Percentiles rank a stretch among this genome's conserved stretches.
phyloP scores from a whole-genome alignment of 2,329 filamentous ascomycete species.

The Aspergillus proliferans region DNA sequence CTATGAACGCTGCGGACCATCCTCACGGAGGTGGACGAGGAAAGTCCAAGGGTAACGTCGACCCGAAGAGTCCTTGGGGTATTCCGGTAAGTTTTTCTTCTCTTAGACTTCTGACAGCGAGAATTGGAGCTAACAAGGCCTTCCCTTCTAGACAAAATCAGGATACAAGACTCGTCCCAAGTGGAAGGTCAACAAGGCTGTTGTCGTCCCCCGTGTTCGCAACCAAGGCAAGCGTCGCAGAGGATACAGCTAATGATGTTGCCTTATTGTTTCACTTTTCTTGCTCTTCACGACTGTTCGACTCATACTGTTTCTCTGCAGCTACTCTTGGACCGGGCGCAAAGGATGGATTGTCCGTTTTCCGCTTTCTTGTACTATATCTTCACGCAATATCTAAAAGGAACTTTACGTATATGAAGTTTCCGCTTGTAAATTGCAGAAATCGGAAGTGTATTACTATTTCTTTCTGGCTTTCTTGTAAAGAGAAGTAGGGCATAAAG shows the following conservation, averaged over 20 bases:
- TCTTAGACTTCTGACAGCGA: background rate
- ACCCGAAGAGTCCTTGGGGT: conserved; percentile 95
- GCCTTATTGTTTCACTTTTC: conserved; percentile 3
- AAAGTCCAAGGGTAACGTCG: conserved; percentile 97
- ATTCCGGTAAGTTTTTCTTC: conserved; percentile 63
- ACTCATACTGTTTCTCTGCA: conserved; percentile 1
- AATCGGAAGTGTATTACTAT: background rate
- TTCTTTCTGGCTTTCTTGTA: background rate
- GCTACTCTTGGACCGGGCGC: background rate
- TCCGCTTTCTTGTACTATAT: conserved; percentile 14
- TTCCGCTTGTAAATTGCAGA: too few relatives aligned
- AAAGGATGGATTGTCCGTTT: conserved; percentile 2
- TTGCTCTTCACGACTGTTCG: conserved; percentile 1
- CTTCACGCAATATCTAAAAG: background rate
- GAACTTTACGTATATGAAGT: too few relatives aligned
- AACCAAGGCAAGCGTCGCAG: conserved; percentile 85
- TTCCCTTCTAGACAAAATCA: conserved; percentile 43
- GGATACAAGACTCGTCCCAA: conserved; percentile 84
- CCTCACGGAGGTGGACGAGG: conserved; percentile 98
- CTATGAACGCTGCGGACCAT: conserved; percentile 98
- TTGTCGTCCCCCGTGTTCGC: conserved; percentile 73
- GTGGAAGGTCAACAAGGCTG: conserved; percentile 84
- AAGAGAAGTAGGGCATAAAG: too few relatives aligned
- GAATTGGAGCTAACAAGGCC: conserved; percentile 7
- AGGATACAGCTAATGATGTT: conserved; percentile 49